Evolutionary conservation across 139 green algal species (phyloP).

Genomic region (Choricystis sp.): DNA sequence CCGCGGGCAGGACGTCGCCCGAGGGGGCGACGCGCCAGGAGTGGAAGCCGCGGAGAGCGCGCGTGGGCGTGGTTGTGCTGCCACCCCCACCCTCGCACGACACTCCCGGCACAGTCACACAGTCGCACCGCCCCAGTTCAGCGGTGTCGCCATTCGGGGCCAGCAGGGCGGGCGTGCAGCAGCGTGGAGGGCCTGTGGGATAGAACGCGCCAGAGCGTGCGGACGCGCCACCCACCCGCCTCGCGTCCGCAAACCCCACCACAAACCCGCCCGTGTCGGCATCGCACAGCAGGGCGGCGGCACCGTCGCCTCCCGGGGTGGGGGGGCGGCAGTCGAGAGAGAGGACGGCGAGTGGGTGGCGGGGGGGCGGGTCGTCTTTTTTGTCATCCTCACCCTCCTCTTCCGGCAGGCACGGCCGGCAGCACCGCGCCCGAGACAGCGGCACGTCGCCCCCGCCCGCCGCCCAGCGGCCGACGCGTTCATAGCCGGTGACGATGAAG

Average conservation of each 20-base stretch:
- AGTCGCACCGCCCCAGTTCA: neutral
- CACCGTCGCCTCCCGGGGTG: conserved; percentile 7
- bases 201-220: neutral
- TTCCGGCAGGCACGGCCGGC: conserved; percentile 44
- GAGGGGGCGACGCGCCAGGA: neutral
- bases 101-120: neutral
- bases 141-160: too few species aligned
- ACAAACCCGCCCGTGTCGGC: neutral
- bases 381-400: neutral
- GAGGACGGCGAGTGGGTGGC: conserved; percentile 21
- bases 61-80: neutral
- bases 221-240: neutral
- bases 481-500: conserved; percentile 32
- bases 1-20: neutral
- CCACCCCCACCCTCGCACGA: neutral
- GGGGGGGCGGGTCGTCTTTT: conserved; percentile 12
- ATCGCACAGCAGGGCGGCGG: neutral
- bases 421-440: conserved; percentile 54
- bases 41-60: neutral
- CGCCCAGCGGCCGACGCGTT: conserved; percentile 35
- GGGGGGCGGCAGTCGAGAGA: conserved; percentile 48
- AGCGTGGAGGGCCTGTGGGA: neutral
- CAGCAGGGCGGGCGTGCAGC: neutral
- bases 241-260: neutral
- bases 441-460: conserved; percentile 43